Conservation (phyloP, 441 rosid genomes). For the Populus hybrid region DNA sequence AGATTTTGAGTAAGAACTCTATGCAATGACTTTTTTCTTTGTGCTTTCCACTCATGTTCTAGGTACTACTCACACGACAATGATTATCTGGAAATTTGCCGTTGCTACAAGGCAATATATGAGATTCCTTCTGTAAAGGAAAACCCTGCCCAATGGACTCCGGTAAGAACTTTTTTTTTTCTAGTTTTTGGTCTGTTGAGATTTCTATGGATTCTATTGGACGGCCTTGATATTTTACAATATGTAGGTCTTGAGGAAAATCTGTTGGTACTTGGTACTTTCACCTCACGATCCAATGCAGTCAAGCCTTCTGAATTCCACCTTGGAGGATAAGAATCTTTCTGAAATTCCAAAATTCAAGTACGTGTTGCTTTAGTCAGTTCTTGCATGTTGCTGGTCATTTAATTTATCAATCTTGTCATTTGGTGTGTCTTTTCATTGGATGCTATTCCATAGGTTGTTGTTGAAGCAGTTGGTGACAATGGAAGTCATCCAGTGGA, state of each 20-base stretch:
- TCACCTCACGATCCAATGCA: slow-evolving; percentile 96
- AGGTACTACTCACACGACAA: slow-evolving; percentile 88
- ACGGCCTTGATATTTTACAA: slow-evolving; percentile 13
- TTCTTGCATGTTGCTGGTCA: not conserved
- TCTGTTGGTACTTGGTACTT: slow-evolving; percentile 87
- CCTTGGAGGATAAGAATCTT: slow-evolving; percentile 80
- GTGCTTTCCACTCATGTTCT: slow-evolving; percentile 12
- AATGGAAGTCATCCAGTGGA: slow-evolving; percentile 98
- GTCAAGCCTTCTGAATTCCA: slow-evolving; percentile 88
- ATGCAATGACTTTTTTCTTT: not conserved
- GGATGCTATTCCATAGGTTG: slow-evolving; percentile 43
- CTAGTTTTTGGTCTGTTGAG: not conserved
- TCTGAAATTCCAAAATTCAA: slow-evolving; percentile 83
- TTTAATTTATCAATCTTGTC: not conserved
- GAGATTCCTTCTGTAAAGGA: slow-evolving; percentile 86
- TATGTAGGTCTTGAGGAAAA: slow-evolving; percentile 76
- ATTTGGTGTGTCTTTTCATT: not conserved
- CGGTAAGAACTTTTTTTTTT: slow-evolving; percentile 42
- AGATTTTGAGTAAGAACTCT: not conserved
- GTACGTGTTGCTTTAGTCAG: slow-evolving; percentile 31
- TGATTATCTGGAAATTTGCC: slow-evolving; percentile 91
- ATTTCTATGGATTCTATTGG: slow-evolving; percentile 4
- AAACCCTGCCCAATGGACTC: slow-evolving; percentile 68
- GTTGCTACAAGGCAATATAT: slow-evolving; percentile 93
- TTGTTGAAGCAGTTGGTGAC: slow-evolving; percentile 88